phyloP scores from a whole-genome alignment of 116 monocot species.

The Trichopus zeylanicus region DNA sequence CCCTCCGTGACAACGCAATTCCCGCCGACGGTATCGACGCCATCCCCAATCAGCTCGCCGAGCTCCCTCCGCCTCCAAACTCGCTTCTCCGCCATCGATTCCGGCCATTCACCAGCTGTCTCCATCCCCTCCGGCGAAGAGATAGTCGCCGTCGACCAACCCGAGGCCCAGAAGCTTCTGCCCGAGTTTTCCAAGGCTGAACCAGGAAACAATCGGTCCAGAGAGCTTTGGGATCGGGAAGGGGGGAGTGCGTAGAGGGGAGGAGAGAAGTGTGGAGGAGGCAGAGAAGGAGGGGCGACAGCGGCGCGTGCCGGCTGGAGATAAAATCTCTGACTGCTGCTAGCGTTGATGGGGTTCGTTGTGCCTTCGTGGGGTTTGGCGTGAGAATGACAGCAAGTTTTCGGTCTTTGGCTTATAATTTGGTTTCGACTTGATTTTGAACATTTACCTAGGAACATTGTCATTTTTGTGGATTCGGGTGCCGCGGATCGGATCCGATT shows the following conservation, averaged over 20 bases:
- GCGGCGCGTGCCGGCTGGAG: too few species aligned
- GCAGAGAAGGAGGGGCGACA: too few species aligned
- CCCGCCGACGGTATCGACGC: slow-evolving; percentile 74
- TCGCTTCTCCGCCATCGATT: slow-evolving; percentile 22
- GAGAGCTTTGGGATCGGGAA: too few species aligned
- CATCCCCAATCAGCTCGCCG: slow-evolving; percentile 61
- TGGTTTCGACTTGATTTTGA: too few species aligned
- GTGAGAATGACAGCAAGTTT: slow-evolving; percentile 14
- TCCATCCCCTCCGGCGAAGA: slow-evolving; percentile 23
- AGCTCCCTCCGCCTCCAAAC: slow-evolving; percentile 38
- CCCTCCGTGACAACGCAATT: slow-evolving; percentile 73
- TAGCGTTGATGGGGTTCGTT: too few species aligned
- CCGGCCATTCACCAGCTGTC: not conserved
- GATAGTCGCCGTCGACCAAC: slow-evolving; percentile 69
- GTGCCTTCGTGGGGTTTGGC: too few species aligned
- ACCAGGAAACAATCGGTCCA: slow-evolving; percentile 27
- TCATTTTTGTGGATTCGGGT: slow-evolving; percentile 5
- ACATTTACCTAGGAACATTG: too few species aligned
- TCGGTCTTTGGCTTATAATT: too few species aligned
- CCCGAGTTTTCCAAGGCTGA: not conserved
- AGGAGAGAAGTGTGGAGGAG: too few species aligned
- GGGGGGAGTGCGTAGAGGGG: too few species aligned
- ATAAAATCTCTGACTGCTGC: too few species aligned
- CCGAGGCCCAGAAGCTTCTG: slow-evolving; percentile 52
- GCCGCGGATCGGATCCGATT: slow-evolving; percentile 21